Evolutionary conservation across 2,329 filamentous ascomycete genomes (phyloP), one percentile per base, ranked within the genome.

Genomic region (Blastomyces silverae): DNA sequence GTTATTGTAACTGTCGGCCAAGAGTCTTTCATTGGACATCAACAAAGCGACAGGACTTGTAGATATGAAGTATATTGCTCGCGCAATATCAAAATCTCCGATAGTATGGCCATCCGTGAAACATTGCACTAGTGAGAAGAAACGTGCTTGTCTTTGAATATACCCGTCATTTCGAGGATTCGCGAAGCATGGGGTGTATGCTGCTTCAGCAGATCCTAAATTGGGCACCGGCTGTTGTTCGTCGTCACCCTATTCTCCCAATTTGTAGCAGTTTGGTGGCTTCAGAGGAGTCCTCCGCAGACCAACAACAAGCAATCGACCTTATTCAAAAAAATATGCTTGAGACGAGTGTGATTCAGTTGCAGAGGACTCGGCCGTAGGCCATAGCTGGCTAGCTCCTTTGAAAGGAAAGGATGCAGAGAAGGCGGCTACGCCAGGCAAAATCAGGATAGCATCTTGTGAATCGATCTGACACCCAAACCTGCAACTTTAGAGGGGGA

Each of bases 321-420:
- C 28, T 28, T 22, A 46, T 59, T 59, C 37, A 46, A 59, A 25
- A 59, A 28, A 28, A 59, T 28, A 25, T 44, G 11, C 1, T 25
- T 46, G 15, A 13, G 42, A n/a, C n/a, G 22, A 46, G 22, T 44
- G 57, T 59, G 34, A 59, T 59, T 31, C 7, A 10, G 20, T 46
- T 46, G 57, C 39, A 59, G 57, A 46, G n/a, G 0, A 59, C 17
- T 15, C 55, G 42, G 42, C 13, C 13, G 22, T 25, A 37, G 28
- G 53, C 53, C 53, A n/a, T 46, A 44, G 56, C 56, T 58, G 25
- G 56, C 37, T 34, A 48, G 58, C 59, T 22, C 42, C 22, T 20
- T 62, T 31, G 25, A 31, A 53, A 20, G 17, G 34, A 56, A 10
- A 37, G 11, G 8, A 34, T 56, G 15, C 28, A 20, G 31, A n/a